These are phyloP conservation scores for Hypoxylon sp. DNA, from an alignment of 2,329 filamentous ascomycete species.

Conservation along the genomic window DNA sequence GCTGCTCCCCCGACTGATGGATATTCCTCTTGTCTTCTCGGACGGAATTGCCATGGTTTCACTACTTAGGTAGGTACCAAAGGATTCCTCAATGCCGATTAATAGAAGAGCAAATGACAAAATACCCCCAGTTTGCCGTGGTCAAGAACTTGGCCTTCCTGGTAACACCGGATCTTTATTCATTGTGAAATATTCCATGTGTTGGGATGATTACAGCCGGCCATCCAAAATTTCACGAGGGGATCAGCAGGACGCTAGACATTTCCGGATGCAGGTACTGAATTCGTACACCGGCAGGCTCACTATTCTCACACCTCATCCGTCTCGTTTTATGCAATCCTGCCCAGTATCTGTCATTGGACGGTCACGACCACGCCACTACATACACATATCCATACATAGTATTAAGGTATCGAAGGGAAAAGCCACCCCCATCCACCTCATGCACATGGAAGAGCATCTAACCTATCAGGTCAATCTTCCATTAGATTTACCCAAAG, in stretches of 20 bases:
- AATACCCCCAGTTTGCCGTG: slow-evolving; percentile 6
- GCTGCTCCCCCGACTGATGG: slow-evolving; percentile 2
- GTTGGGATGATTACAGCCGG: slow-evolving; percentile 21
- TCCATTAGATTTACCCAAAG: slow-evolving; percentile 28
- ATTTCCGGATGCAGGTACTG: slow-evolving; percentile 44
- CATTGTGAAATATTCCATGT: background rate
- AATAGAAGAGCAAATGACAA: background rate
- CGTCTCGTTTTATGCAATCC: slow-evolving; percentile 12
- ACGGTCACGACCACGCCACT: slow-evolving; percentile 14
- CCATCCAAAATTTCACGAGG: slow-evolving; percentile 26
- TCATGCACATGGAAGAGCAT: slow-evolving; percentile 10
- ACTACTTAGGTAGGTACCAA: no score
- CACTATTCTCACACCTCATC: slow-evolving; percentile 31
- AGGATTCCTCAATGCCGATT: slow-evolving; percentile 3
- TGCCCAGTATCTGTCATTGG: slow-evolving; percentile 25
- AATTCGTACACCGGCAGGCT: slow-evolving; percentile 26
- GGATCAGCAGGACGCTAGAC: slow-evolving; percentile 43
- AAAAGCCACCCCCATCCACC: slow-evolving; percentile 26
- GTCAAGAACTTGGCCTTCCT: slow-evolving; percentile 17
- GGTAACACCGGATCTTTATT: slow-evolving; percentile 21
- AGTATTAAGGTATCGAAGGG: slow-evolving; percentile 23
- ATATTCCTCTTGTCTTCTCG: background rate
- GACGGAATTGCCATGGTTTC: slow-evolving; percentile 1
- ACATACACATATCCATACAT: slow-evolving; percentile 26
- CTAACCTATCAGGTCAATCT: slow-evolving; percentile 22